These are phyloP conservation scores for Entomortierella parvispora DNA, from an alignment of 192 early-diverging fungal genomes.

Conservation along the genomic window DNA sequence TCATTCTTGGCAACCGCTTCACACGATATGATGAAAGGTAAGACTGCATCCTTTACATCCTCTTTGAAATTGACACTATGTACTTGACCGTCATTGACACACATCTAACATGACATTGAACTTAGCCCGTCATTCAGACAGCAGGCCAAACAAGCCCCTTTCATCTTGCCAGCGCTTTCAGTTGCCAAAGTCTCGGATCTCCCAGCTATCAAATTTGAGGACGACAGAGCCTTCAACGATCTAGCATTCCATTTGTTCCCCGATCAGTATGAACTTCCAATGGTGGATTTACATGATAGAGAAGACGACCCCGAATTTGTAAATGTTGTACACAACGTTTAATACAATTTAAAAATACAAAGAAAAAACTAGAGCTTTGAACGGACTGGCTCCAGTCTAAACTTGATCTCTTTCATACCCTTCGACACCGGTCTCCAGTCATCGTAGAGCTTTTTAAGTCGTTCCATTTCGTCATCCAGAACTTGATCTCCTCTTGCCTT, in stretches of 20 bases:
- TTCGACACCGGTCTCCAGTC: conserved; percentile 83
- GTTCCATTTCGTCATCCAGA: conserved; percentile 73
- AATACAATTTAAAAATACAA: no score
- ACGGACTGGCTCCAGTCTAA: conserved; percentile 87
- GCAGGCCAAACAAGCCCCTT: conserved; percentile 33
- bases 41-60: not conserved
- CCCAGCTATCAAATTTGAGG: conserved; percentile 40
- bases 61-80: not conserved
- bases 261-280: conserved; percentile 7
- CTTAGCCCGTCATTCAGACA: conserved; percentile 38
- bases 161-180: conserved; percentile 35
- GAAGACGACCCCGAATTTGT: conserved; percentile 42
- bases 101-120: not conserved
- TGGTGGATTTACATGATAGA: conserved; percentile 11
- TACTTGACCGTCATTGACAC: not conserved
- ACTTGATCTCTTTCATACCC: conserved; percentile 85
- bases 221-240: conserved; percentile 43
- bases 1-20: conserved; percentile 54
- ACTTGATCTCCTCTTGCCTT: conserved; percentile 61
- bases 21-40: conserved; percentile 57
- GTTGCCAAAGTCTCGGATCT: conserved; percentile 17
- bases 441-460: conserved; percentile 75
- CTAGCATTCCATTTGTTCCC: conserved; percentile 40
- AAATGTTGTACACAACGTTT: conserved; percentile 11
- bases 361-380: conserved; percentile 61